Base-by-base conservation (phyloP, 2,329 filamentous ascomycete genomes). In the Penicillium olsonii region DNA sequence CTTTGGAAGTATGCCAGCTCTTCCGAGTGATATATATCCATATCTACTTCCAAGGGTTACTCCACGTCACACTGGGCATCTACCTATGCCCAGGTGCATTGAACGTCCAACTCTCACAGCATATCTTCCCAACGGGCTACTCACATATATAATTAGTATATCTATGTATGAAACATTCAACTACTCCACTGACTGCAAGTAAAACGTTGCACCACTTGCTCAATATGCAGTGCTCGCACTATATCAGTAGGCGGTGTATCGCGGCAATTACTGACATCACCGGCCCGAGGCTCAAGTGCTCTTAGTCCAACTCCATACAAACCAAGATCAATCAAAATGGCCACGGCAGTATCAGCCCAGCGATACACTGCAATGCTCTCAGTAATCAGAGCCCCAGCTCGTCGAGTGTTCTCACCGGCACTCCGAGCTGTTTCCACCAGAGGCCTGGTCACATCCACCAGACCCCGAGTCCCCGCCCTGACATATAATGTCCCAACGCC, bases 231-330 rank as follows among this genome's bases (percentile, higher is more conserved):
- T n/a, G n/a, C n/a, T n/a, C n/a, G n/a, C n/a, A n/a, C n/a, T n/a
- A n/a, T n/a, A 24, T 8, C 22, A 24, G 4, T 31, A 62, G 41
- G 56, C 54, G 59, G 59, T 61, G 20, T 48, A 34, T 14, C 1
- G 9, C n/a, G 53, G 47, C 54, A 60, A 29, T 45, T 35, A 43
- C 43, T 62, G 56, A 62, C 59, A 61, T 62, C 54, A 61, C 57
- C 22, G 26, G 48, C 10, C 37, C 35, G 35, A 26, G 14, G 37
- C 37, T 31, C n/a, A n/a, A n/a, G n/a, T n/a, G n/a, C n/a, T n/a
- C n/a, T n/a, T n/a, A n/a, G n/a, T 44, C 38, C 18, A 34, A 35
- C 26, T 37, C 37, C 34, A 37, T 33, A 18, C 26, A 24, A 27
- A 46, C 43, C 18, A 5, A 19, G 45, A 34, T 14, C 26, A 17